Evolutionary conservation across 139 green algal species (phyloP), one percentile per base, ranked within the genome.

Genomic region (Picochlorum sp.): DNA sequence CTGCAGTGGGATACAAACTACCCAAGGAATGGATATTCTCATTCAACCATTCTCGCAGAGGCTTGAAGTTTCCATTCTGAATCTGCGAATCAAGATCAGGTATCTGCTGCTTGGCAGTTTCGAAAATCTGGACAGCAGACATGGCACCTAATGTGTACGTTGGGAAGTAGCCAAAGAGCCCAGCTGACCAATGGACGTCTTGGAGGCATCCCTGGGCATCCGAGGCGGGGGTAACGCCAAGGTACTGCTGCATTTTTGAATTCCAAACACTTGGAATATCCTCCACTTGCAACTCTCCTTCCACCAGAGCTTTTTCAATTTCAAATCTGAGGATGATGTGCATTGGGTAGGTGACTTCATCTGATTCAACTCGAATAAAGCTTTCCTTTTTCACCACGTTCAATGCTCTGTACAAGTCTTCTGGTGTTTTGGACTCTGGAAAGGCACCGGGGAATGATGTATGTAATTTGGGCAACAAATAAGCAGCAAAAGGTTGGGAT

Each of bases 261-360:
- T 80, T 83, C 78, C 78, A 85, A 28, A 81, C 49, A 6, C 34
- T 21, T 4, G 91, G 91, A 18, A 97, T 63, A 18, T 96, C 79
- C 5, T 84, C 67, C 26, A 88, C 69, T 1, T 38, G n/a, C 6
- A 92, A 61, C 23, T 21, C 73, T 14, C 88, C 90, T 20, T 87
- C 74, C 18, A 97, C 31, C 15, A 97, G 74, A 0, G 60, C 86
- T 38, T 69, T 55, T 83, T 97, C 89, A 47, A 96, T 69, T 76
- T 94, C 80, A 55, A 80, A 85, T 20, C 88, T 70, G 54, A 97
- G 66, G 26, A 97, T 81, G 68, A 97, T 86, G 80, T 97, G 91
- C 66, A 97, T 72, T 2, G 83, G 81, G 68, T 97, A 96, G 2
- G 83, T 78, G 49, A 91, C 73, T 79, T 97, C 90, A 52, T 97